Evolutionary conservation across 2,329 filamentous ascomycete species (phyloP).

Genomic region (Chrysoporthe deuterocubensis): DNA sequence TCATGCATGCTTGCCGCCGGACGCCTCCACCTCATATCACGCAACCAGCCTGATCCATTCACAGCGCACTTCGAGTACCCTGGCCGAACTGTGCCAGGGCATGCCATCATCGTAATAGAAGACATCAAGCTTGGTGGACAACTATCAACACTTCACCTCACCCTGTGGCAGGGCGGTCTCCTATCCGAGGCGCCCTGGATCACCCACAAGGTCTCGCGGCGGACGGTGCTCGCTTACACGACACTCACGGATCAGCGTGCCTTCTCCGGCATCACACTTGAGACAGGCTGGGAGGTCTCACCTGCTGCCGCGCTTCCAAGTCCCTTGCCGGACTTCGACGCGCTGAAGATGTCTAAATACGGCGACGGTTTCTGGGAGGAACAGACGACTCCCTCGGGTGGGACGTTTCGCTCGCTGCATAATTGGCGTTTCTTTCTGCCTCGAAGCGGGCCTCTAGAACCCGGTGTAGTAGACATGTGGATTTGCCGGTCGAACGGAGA

Average conservation of each 20-base stretch:
- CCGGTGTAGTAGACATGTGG: conserved; percentile 66
- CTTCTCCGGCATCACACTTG: conserved; percentile 35
- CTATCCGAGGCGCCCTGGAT: too few species aligned
- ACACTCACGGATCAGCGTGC: conserved; percentile 40
- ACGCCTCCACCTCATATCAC: too few species aligned
- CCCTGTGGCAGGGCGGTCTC: too few species aligned
- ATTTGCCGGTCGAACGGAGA: conserved; percentile 62
- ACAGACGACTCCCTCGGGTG: neutral
- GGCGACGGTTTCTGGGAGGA: conserved; percentile 15
- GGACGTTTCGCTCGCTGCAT: neutral
- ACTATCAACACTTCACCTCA: too few species aligned
- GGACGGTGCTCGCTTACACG: too few species aligned
- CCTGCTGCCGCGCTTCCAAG: neutral
- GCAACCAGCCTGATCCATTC: too few species aligned
- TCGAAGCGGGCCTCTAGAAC: conserved; percentile 5
- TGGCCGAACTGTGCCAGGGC: too few species aligned
- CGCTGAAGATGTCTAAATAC: neutral
- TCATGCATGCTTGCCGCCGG: too few species aligned
- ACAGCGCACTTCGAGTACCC: too few species aligned
- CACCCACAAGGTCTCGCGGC: too few species aligned
- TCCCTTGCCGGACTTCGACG: conserved; percentile 11
- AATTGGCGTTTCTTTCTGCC: conserved; percentile 12
- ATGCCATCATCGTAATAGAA: too few species aligned
- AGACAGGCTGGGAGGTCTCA: conserved; percentile 12
- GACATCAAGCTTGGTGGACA: too few species aligned